Evolutionary conservation across 1,284 basidiomycete genomes (phyloP), one percentile per base, ranked within the genome.

Genomic region (Irpex sp.): DNA sequence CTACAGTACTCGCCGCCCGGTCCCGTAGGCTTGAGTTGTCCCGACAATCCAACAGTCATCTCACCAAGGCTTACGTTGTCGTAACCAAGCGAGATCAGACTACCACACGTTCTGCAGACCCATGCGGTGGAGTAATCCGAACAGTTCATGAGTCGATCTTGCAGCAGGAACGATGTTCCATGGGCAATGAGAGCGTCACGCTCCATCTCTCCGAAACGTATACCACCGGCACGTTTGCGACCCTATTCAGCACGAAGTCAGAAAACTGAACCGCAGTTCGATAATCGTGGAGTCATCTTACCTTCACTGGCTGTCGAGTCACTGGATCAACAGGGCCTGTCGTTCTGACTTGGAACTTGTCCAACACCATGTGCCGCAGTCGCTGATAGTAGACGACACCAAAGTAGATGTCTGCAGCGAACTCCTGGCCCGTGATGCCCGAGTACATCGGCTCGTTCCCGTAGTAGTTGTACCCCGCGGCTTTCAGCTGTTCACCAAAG

Each of bases 371-470:
- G 85, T 99, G 97, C 70, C 97, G 89, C 65, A 99, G 83, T 65
- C 97, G 91, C 77, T 99, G 97, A 78, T 99, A 99, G 81, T 98
- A 98, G 59, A 99, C 97, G 55, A 98, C 90, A 21, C 97, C 97
- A 66, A 99, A 86, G 78, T 99, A 99, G 73, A 99, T 99, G 76
- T 99, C 97, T 3, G 97, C 96, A 17, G 93, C 90, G 76, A 99
- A 98, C 80, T 99, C 97, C 78, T 98, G 86, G 19, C 97, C 97
- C 5, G 97, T 99, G 75, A 99, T 97, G 47, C 97, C 97, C 65
- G 96, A 98, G 78, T 99, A 99, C 97, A 99, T 99, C 6, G 97
- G 96, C 77, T 99, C 97, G 79, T 98, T 98, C 40, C 97, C 97
- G 74, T 98, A 93, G 77, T 98, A 98, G 78, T 98, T 99, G 83